Base-by-base conservation (phyloP, 2,329 filamentous ascomycete species). In the Coniochaeta sp. region DNA sequence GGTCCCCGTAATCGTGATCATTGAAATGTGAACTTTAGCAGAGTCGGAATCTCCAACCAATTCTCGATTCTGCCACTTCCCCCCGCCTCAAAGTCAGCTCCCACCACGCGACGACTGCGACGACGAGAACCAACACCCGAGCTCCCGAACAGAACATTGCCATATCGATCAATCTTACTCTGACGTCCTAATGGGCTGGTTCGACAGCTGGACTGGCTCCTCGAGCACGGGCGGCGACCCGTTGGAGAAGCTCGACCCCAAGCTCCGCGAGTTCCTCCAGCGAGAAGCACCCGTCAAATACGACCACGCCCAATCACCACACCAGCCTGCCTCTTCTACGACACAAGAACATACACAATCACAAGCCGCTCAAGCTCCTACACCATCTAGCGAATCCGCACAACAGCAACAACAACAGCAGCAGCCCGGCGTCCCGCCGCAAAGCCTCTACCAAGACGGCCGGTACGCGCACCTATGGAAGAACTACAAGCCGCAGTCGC, bases 391-490 rank as follows among this genome's bases (percentile, higher is more conserved):
- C 50, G 28, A 10, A 51, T n/a, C n/a, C n/a, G n/a, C n/a, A 31
- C 31, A 48, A 49, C 26, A 12, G 18, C 27, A 45, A 48, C 50
- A 26, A 48, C 42, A 48, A 49, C 28, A 54, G 52, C 50, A 51
- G 28, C 42, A 26, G 24, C 50, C 56, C 40, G 7, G 50, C 18
- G 74, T 81, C 6, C 80, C 79, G 1, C 60, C 63, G 1, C 71
- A 76, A 57, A 81, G 77, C 58, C 67, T 81, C 22, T 83, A 75
- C 63, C 77, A 73, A 52, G 80, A 83, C 62, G 80, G 80, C n/a
- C 76, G 80, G 42, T 83, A 83, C 69, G 90, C 91, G 52, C 81
- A 97, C 66, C 76, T 99, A 28, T 99, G 94, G 94, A 92, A 91
- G 70, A 89, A 81, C 53, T 99, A 99, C 76, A 80, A 80, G 53